Base-by-base conservation (phyloP, 495 filamentous ascomycete genomes). In the Penicillium robsamsonii region DNA sequence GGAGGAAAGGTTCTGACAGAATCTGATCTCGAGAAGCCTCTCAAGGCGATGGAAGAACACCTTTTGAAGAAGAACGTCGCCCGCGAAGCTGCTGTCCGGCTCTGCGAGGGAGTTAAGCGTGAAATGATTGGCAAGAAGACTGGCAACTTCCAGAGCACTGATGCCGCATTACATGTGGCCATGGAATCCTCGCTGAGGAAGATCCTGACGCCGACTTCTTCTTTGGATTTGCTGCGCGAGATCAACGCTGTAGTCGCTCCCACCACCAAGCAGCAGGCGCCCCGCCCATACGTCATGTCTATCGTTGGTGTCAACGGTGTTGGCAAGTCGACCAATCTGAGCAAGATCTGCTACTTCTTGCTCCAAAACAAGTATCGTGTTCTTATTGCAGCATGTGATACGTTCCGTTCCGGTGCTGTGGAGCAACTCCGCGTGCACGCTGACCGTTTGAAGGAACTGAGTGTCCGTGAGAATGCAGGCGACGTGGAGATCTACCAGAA, bases 261-360 rank as follows among this genome's bases (percentile, higher is more conserved):
- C 8, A 71, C 76, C 12, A 70, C 52, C 45, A 73, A 76, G 45
- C 63, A 66, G 40, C 74, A 84, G 8, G 76, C 82, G 44, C 76
- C 78, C 25, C 84, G 92, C 12, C 94, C 94, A 35, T 98, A 97
- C 61, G 93, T 97, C 56, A 95, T 98, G 63, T 95, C 90, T 30
- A 96, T 98, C 52, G 95, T 98, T 31, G 94, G 94, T 50, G 94
- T 98, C 63, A 98, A 98, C 65, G 94, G 94, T 24, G 94, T 98
- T 46, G 94, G 94, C 66, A 98, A 98, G 73, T 96, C 91, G 8
- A 98, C 94, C 18, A 97, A 96, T 60, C 75, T 98, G 17, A 90
- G 89, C 67, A 98, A 98, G 73, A 94, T 98, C 57, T 93, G 90
- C 69, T 97, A 92, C 75, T 97, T 97, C 77, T 81, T 98, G 11